Evolutionary conservation across 805 yeast genomes (phyloP).

Genomic region (Ogataea degrootiae): DNA sequence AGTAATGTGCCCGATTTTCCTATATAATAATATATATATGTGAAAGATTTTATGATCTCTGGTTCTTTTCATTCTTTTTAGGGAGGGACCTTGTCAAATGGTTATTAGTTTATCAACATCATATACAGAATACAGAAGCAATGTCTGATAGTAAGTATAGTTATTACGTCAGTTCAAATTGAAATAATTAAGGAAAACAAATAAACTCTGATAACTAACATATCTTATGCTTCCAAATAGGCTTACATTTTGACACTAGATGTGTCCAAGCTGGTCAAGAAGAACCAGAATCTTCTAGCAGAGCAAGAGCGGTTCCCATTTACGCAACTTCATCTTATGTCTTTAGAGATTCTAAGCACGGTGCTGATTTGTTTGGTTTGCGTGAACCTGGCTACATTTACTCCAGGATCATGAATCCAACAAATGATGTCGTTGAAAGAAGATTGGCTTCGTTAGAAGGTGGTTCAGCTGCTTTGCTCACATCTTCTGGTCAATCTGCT

Average conservation of each 20-base stretch:
- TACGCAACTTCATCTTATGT: slow-evolving; percentile 89
- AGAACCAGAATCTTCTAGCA: slow-evolving; percentile 47
- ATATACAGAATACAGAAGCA: too few relatives aligned
- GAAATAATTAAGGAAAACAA: too few relatives aligned
- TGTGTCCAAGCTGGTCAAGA: slow-evolving; percentile 97
- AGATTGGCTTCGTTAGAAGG: slow-evolving; percentile 90
- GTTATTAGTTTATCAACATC: too few relatives aligned
- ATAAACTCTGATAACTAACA: too few relatives aligned
- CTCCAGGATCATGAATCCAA: slow-evolving; percentile 89
- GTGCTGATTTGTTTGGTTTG: slow-evolving; percentile 84
- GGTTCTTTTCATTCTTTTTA: too few relatives aligned
- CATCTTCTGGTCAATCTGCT: slow-evolving; percentile 96
- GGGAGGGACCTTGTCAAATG: too few relatives aligned
- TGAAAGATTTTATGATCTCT: too few relatives aligned
- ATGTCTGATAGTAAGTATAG: too few relatives aligned
- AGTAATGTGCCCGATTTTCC: too few relatives aligned
- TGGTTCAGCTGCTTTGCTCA: slow-evolving; percentile 87
- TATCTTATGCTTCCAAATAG: slow-evolving; percentile 14
- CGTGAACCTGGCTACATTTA: slow-evolving; percentile 83
- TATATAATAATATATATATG: too few relatives aligned
- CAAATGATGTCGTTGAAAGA: slow-evolving; percentile 85
- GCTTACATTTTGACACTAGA: slow-evolving; percentile 79
- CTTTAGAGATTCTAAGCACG: slow-evolving; percentile 84
- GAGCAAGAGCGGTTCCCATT: slow-evolving; percentile 89
- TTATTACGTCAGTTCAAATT: too few relatives aligned